Evolutionary conservation across 1,284 basidiomycete genomes (phyloP).

Genomic region (Malassezia nana): DNA sequence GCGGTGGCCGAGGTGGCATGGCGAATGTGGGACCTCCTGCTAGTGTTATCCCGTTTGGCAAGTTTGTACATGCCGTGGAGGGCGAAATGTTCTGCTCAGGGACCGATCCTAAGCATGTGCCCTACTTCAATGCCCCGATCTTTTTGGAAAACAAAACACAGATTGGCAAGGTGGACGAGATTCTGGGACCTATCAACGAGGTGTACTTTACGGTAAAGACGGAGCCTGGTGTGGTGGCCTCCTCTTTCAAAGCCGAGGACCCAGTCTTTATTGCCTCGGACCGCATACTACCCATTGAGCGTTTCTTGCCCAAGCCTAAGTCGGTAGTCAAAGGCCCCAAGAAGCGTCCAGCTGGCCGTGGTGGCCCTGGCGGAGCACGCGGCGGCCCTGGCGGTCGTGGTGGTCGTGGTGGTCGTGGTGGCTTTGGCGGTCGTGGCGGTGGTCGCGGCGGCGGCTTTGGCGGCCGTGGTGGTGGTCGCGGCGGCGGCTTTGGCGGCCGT

Average conservation of each 20-base stretch:
- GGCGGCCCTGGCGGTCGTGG: constrained; percentile 26
- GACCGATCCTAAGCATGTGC: constrained; percentile 59
- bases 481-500: constrained; percentile 17
- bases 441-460: background rate
- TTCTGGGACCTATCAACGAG: constrained; percentile 94
- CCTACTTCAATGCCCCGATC: constrained; percentile 98
- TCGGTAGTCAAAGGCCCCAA: constrained; percentile 26
- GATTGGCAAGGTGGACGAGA: constrained; percentile 92
- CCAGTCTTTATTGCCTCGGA: constrained; percentile 94
- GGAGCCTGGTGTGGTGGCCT: constrained; percentile 88
- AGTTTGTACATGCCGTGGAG: constrained; percentile 67
- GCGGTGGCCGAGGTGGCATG: constrained; percentile 37
- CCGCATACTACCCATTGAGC: constrained; percentile 88
- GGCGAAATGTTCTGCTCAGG: constrained; percentile 95
- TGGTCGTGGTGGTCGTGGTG: constrained; percentile 26
- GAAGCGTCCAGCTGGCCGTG: constrained; percentile 40
- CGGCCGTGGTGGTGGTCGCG: background rate
- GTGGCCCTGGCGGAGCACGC: constrained; percentile 36
- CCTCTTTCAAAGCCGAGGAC: constrained; percentile 91
- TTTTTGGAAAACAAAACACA: constrained; percentile 95
- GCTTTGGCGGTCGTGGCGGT: constrained; percentile 1
- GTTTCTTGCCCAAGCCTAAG: constrained; percentile 96
- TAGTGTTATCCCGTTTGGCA: constrained; percentile 43
- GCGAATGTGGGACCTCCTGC: constrained; percentile 41
- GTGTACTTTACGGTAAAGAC: constrained; percentile 98